Evolutionary conservation across 1,284 basidiomycete genomes (phyloP), one percentile per base, ranked within the genome.

Genomic region (Boletellus dicymbophilus): DNA sequence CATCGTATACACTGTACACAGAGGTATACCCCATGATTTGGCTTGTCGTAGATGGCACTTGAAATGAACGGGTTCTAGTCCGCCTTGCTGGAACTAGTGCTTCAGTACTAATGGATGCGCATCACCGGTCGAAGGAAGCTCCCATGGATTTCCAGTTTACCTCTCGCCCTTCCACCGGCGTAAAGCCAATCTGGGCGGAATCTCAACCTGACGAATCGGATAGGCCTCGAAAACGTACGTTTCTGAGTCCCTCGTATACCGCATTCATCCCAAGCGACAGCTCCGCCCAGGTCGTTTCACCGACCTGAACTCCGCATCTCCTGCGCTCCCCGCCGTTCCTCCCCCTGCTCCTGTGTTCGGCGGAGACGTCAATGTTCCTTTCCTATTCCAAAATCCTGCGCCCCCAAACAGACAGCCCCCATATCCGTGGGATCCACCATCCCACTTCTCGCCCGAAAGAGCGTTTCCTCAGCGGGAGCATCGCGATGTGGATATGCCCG

Each of bases 101-200:
- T n/a, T n/a, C n/a, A n/a, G n/a, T n/a, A n/a, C n/a, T n/a, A n/a
- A 58, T 72, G 70, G 58, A 61, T 61, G 51, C 49, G 52, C 65
- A 53, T 26, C 65, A 37, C 71, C 70, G 78, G 53, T 86, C 86
- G n/a, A 88, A 73, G 45, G 88, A 90, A 61, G 85, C 84, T 7
- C 88, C 88, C 3, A 91, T 91, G 88, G 89, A 91, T 67, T 91
- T 82, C 66, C 80, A 88, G 57, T 85, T 78, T 60, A 85, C 84
- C 13, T 76, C 74, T 45, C 70, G 81, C 22, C 74, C 79, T 3
- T 75, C 76, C 49, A 72, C 70, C 48, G 65, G 67, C 36, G 68
- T 74, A 46, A 80, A 73, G 62, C 81, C 84, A 9, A 79, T 75
- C 5, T 89, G 87, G 86, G 77, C 77, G 27, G 15, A 56, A 6